Base-by-base conservation (phyloP, 768 basidiomycete genomes). In the Auricularia cornea region DNA sequence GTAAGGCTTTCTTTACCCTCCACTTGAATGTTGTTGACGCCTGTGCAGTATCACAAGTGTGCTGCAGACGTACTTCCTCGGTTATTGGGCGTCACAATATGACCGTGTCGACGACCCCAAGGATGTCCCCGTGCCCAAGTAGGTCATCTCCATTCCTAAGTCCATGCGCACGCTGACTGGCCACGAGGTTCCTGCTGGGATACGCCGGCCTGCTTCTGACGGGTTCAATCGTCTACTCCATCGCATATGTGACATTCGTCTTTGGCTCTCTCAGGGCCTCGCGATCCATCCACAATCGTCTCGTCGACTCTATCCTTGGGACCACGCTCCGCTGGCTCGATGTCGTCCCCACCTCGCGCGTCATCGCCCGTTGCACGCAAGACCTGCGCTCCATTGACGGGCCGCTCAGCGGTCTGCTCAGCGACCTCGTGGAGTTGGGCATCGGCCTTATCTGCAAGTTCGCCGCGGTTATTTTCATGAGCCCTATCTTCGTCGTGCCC, bases 281-380 rank as follows among this genome's bases (percentile, higher is more conserved):
- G 16, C 52, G 57, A 14, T 30, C 51, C 23, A 62, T 65, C 29
- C 64, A 65, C 35, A 61, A 59, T 10, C 52, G 31, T 3, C 62
- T 65, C 2, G 35, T 59, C 35, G 41, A 52, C 8, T 48, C 35
- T 8, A 30, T n/a, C 18, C 59, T 32, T 33, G 61, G 29, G 73
- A 76, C 40, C 82, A 80, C 2, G 79, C 80, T 30, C 28, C 80
- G 82, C 64, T 83, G 80, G 78, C 73, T 83, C 10, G 82, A 84
- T 64, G 77, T 70, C 6, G 81, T 80, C 1, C 82, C 82, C 0
- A 77, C 77, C 0, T 80, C 81, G n/a, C 81, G 88, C 3, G 81
- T 90, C 60, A 83, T 88, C 48, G 76, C 85, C 31, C 79, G 87
- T 59, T 84, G 83, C 70, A 89, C 87, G 1, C 82, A 86, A 61